phyloP scores from a whole-genome alignment of 208 protist species.

The Trypanosoma mega region DNA sequence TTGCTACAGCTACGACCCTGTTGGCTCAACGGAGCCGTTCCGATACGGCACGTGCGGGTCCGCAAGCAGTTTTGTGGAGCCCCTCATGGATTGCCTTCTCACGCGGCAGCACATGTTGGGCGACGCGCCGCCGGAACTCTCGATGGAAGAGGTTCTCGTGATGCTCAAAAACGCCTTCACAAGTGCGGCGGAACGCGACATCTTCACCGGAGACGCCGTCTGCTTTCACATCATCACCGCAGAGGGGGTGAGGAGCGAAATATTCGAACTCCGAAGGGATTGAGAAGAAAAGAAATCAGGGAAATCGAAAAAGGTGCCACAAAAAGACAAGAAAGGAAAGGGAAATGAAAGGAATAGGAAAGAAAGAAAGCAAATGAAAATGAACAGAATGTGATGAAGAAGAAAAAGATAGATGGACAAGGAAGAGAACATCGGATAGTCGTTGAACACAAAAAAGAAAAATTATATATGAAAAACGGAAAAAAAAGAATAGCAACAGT shows the following conservation, averaged over 20 bases:
- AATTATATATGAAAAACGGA: background rate
- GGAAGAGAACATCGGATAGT: too few species aligned
- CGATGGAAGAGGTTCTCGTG: constrained; percentile 79
- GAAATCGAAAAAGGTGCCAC: constrained; percentile 4
- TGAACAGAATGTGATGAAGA: too few species aligned
- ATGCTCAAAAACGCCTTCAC: constrained; percentile 97
- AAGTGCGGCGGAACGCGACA: constrained; percentile 96
- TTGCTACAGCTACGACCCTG: constrained; percentile 98
- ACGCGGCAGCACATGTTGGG: constrained; percentile 74
- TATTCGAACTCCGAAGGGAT: constrained; percentile 68
- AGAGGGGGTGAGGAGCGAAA: constrained; percentile 64
- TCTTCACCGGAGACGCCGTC: constrained; percentile 96
- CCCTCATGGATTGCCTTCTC: constrained; percentile 97
- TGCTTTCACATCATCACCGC: constrained; percentile 93
- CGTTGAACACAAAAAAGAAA: constrained; percentile 1
- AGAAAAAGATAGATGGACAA: too few species aligned
- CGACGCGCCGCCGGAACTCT: constrained; percentile 60
- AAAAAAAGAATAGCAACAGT: background rate
- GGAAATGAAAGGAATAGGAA: background rate
- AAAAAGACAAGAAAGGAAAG: too few species aligned
- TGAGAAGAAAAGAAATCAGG: constrained; percentile 5
- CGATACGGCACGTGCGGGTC: constrained; percentile 92
- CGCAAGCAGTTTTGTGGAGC: constrained; percentile 94
- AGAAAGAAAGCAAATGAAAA: too few species aligned
- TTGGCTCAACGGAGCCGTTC: constrained; percentile 96